Evolutionary conservation across 306 rosid genomes (phyloP).

Genomic region (Cucurbita ficifolia): DNA sequence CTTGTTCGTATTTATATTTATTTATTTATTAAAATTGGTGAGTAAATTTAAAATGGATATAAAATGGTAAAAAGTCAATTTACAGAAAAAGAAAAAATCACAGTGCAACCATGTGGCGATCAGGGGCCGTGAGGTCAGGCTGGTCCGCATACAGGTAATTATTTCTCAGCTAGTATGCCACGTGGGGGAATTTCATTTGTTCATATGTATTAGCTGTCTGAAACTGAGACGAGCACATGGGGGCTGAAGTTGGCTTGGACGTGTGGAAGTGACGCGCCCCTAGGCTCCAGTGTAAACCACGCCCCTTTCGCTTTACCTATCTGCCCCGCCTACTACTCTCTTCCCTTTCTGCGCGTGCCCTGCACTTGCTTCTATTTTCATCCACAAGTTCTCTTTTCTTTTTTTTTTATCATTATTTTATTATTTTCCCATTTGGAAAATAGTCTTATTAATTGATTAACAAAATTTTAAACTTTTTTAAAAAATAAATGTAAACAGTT

Average conservation of each 20-base stretch:
- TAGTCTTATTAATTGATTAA: too few species aligned
- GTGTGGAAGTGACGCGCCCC: not conserved
- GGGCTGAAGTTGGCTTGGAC: not conserved
- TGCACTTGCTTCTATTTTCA: too few species aligned
- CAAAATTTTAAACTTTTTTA: too few species aligned
- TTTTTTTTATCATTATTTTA: too few species aligned
- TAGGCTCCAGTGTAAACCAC: not conserved
- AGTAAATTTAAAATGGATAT: too few species aligned
- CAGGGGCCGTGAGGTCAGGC: not conserved
- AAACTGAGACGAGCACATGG: not conserved
- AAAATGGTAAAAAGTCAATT: too few species aligned
- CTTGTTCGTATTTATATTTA: too few species aligned
- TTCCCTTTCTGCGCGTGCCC: not conserved
- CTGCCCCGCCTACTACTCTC: not conserved
- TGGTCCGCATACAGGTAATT: not conserved
- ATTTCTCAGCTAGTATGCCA: not conserved
- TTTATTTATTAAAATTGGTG: too few species aligned
- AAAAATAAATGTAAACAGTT: too few species aligned
- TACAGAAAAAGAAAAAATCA: not conserved
- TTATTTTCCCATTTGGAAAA: too few species aligned
- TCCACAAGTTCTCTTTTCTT: too few species aligned
- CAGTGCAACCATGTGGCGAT: not conserved
- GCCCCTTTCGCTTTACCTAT: not conserved
- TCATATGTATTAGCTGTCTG: not conserved
- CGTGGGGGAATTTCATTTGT: not conserved